phyloP scores from a whole-genome alignment of 192 early-diverging fungal genomes.

The Mortierella hygrophila region DNA sequence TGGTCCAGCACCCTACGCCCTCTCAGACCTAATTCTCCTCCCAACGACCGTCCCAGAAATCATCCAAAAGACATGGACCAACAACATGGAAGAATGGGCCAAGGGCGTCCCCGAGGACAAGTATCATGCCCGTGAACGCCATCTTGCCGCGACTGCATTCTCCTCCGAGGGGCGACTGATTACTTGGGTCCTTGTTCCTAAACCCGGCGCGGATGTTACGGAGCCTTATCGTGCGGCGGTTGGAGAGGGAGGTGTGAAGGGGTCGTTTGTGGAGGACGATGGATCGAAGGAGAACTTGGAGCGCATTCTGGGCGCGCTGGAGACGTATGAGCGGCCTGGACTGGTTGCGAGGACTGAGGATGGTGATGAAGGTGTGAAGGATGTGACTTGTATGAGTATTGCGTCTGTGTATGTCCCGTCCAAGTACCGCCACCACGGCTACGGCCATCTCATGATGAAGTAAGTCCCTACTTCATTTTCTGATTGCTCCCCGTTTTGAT shows the following conservation, averaged over 20 bases:
- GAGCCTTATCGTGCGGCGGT: conserved; percentile 2
- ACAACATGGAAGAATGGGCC: conserved; percentile 52
- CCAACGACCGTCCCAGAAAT: conserved; percentile 17
- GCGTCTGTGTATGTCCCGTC: conserved; percentile 40
- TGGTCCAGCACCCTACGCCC: conserved; percentile 30
- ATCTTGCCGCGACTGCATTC: conserved; percentile 31
- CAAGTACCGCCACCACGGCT: conserved; percentile 40
- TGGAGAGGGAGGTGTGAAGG: not conserved
- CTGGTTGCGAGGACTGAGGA: conserved; percentile 17
- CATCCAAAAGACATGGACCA: conserved; percentile 42
- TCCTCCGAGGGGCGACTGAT: conserved; percentile 20
- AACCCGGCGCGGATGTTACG: conserved; percentile 16
- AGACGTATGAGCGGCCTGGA: conserved; percentile 44
- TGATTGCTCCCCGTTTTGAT: not conserved
- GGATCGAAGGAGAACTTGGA: conserved; percentile 17
- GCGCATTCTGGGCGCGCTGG: conserved; percentile 28
- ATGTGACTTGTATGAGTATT: conserved; percentile 28
- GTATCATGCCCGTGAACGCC: conserved; percentile 35
- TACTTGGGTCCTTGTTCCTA: conserved; percentile 44
- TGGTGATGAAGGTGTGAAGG: conserved; percentile 7
- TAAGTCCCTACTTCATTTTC: not conserved
- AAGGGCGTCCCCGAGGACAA: conserved; percentile 27
- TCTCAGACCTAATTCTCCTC: conserved; percentile 26
- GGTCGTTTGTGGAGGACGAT: not conserved
- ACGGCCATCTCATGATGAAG: conserved; percentile 43